Percentiles rank a stretch among this genome's conserved stretches.
phyloP scores from a whole-genome alignment of 805 yeast species.

The Nakazawaea holstii region DNA sequence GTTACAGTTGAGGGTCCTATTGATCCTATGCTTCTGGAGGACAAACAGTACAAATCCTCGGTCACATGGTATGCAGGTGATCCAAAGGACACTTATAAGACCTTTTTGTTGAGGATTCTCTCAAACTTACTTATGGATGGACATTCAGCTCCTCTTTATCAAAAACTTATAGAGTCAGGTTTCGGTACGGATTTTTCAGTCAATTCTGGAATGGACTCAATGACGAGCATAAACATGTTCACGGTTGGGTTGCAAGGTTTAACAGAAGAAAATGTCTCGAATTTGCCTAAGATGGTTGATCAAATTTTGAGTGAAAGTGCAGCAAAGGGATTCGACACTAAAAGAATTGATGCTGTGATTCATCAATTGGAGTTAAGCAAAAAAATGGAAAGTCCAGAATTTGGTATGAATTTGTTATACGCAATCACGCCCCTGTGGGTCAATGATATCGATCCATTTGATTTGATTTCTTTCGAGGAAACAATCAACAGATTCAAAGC shows the following conservation, averaged over 20 bases:
- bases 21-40: conserved; percentile 67
- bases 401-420: conserved; percentile 75
- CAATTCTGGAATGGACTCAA: conserved; percentile 81
- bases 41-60: conserved; percentile 72
- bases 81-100: conserved; percentile 62
- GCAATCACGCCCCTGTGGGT: conserved; percentile 83
- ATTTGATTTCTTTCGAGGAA: conserved; percentile 58
- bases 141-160: conserved; percentile 86
- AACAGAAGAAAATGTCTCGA: conserved; percentile 35
- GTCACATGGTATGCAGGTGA: conserved; percentile 85
- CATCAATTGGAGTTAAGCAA: conserved; percentile 82
- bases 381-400: conserved; percentile 84
- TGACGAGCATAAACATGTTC: conserved; percentile 71
- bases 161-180: conserved; percentile 80
- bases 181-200: conserved; percentile 81
- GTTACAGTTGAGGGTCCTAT: conserved; percentile 63
- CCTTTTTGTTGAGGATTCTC: conserved; percentile 68
- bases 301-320: conserved; percentile 40
- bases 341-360: conserved; percentile 76
- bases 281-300: conserved; percentile 43
- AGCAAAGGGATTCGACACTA: conserved; percentile 41
- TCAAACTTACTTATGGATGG: conserved; percentile 78
- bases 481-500: conserved; percentile 53
- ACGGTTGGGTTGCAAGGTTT: conserved; percentile 85
- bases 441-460: conserved; percentile 73